These are phyloP conservation scores for Kluyveromyces nonfermentans DNA, from an alignment of 805 yeast species.

Conservation along the genomic window DNA sequence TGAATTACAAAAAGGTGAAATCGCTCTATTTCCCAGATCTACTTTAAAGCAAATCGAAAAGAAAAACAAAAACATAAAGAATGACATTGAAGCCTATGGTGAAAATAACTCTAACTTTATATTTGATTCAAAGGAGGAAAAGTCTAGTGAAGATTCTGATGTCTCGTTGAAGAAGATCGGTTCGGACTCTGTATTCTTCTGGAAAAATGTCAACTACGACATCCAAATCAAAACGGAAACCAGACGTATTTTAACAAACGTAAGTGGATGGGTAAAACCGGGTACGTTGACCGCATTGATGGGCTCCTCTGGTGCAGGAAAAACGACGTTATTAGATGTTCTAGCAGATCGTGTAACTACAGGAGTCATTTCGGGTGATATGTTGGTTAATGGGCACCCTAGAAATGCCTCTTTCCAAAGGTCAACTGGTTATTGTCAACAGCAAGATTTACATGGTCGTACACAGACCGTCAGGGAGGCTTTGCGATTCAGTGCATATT, in stretches of 20 bases:
- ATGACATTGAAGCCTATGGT: conserved; percentile 8
- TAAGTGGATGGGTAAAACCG: conserved; percentile 70
- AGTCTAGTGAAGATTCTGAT: conserved; percentile 3
- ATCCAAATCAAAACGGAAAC: conserved; percentile 48
- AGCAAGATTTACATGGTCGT: conserved; percentile 57
- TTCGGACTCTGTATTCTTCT: conserved; percentile 48
- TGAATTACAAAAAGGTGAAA: conserved; percentile 54
- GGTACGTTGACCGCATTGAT: conserved; percentile 65
- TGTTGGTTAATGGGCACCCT: conserved; percentile 47
- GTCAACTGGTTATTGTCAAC: conserved; percentile 62
- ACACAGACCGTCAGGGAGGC: conserved; percentile 66
- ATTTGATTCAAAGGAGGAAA: conserved; percentile 7
- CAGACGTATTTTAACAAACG: conserved; percentile 46
- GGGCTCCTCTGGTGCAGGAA: conserved; percentile 75
- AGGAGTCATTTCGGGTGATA: conserved; percentile 57
- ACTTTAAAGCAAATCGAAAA: conserved; percentile 34
- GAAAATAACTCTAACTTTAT: conserved; percentile 5
- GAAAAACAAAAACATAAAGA: conserved; percentile 12
- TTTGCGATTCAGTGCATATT: conserved; percentile 48
- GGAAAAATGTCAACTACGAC: conserved; percentile 63
- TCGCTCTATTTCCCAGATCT: conserved; percentile 42
- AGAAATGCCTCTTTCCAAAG: conserved; percentile 45
- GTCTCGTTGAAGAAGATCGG: conserved; percentile 10
- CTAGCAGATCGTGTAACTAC: conserved; percentile 48
- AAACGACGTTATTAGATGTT: conserved; percentile 58